These are phyloP conservation scores for Hyphopichia wangnamkhiaoensis DNA, from an alignment of 1,139 yeast genomes.

Conservation along the genomic window DNA sequence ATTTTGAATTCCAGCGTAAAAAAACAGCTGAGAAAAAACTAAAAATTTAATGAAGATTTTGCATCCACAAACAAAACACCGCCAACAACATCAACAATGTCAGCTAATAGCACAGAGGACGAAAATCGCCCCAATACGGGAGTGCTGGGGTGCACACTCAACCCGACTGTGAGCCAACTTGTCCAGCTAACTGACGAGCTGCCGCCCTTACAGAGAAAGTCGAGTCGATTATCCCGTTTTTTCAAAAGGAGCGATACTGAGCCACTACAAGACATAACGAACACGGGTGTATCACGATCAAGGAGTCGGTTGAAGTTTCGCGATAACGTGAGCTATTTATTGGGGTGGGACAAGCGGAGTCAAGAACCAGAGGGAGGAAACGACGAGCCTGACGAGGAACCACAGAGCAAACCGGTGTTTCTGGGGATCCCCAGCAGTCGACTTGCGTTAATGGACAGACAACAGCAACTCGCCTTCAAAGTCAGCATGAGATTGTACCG, in stretches of 20 bases:
- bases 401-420: not conserved
- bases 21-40: too few species aligned
- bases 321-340: conserved; percentile 16
- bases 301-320: conserved; percentile 15
- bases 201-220: not conserved
- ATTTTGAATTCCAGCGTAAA: too few species aligned
- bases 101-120: too few species aligned
- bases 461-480: conserved; percentile 15
- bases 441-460: conserved; percentile 13
- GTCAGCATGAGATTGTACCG: conserved; percentile 8
- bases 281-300: conserved; percentile 1
- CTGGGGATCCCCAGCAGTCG: conserved; percentile 18
- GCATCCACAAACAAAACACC: not conserved
- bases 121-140: not conserved
- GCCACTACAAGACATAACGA: not conserved
- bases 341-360: conserved; percentile 12
- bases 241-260: not conserved
- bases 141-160: not conserved
- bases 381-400: not conserved
- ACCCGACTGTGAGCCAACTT: too few species aligned
- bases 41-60: not conserved
- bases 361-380: not conserved
- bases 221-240: conserved; percentile 2
- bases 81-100: not conserved
- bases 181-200: not conserved